Base-by-base conservation (phyloP, 805 yeast species). In the Teunomyces aglyptinius region DNA sequence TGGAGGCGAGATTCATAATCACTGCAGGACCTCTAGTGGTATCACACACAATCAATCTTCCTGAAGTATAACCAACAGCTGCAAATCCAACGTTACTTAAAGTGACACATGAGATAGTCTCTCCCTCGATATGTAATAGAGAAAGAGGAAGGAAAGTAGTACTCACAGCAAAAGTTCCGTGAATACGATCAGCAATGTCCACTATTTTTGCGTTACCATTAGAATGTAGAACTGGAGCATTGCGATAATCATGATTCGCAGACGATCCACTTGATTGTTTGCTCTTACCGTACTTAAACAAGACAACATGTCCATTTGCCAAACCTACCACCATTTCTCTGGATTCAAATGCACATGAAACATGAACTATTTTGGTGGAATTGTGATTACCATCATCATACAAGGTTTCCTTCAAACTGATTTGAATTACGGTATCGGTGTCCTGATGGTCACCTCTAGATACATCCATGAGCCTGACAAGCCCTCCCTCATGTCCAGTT, bases 401-500 rank as follows among this genome's bases (percentile, higher is more conserved):
- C 36, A 71, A 58, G 1, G 72, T 65, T 33, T 65, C 69, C 28
- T 59, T 59, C 40, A 71, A 58, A 44, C 65, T 60, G 27, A 71
- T 52, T 49, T 68, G 72, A 1, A 71, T 56, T 6, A 58, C 52
- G 31, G 58, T 58, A 41, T 66, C 72, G 7, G 61, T 53, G 19
- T 64, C 71, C 41, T 54, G 64, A 19, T 58, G 63, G 40, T 88
- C 96, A 16, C 86, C 86, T 47, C 83, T 81, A 0, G 95, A 82
- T 0, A 89, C 84, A 65, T 92, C 96, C 82, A 90, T 84, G 7
- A 92, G 71, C 45, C 97, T 76, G 0, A 94, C 80, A 29, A 84
- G 78, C 0, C 97, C 98, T 61, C 85, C 85, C 29, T 83, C 79
- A 59, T 94, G 96, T 0, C 97, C 98, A 0, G 96, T 83, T 1